A percentile compares a stretch with the other conserved stretches of the same genome.
Conservation (phyloP, 225 moss, liverwort and hornwort genomes). For the Climacium dendroides region DNA sequence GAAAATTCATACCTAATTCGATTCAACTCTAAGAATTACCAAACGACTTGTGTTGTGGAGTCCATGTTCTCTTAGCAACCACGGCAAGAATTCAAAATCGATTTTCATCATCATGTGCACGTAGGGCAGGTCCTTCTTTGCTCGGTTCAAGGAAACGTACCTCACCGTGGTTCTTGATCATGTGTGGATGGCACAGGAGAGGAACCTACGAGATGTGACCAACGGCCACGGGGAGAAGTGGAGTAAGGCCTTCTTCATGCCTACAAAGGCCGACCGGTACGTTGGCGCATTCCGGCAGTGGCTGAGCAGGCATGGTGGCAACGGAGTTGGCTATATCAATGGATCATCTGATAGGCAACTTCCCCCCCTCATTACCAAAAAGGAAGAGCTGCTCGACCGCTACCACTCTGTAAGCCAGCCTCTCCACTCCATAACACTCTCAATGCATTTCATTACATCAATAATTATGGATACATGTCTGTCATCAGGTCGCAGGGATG, state of each 20-base stretch:
- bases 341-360: constrained; percentile 16
- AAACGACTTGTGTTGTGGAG: background rate
- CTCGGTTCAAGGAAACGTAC: background rate
- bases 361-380: constrained; percentile 46
- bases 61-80: background rate
- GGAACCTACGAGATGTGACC: constrained; percentile 40
- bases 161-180: background rate
- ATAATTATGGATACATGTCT: background rate
- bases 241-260: constrained; percentile 81
- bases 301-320: constrained; percentile 51
- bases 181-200: constrained; percentile 24
- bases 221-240: constrained; percentile 36
- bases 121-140: background rate
- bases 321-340: constrained; percentile 31
- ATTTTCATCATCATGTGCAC: background rate
- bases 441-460: background rate
- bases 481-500: background rate
- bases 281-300: constrained; percentile 84
- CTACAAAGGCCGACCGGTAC: constrained; percentile 71
- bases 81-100: background rate
- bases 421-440: background rate
- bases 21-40: background rate
- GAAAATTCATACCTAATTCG: background rate
- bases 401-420: constrained; percentile 26
- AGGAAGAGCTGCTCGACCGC: constrained; percentile 66